Conservation (phyloP, 495 filamentous ascomycete species). For the Penicillium taxi region DNA sequence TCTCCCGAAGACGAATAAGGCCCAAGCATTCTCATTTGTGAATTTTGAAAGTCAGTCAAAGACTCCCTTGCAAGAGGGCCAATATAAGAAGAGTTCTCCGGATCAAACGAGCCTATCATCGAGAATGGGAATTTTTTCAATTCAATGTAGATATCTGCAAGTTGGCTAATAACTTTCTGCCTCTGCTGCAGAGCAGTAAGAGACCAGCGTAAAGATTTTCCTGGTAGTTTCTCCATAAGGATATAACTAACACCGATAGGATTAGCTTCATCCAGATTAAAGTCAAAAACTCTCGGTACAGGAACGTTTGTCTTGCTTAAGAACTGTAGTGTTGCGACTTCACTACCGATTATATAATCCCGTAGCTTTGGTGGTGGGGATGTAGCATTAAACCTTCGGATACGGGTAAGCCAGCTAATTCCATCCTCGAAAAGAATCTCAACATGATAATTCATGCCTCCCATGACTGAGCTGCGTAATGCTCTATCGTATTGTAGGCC, state of each 20-base stretch:
- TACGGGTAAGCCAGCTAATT: slow-evolving; percentile 18
- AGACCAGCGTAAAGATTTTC: slow-evolving; percentile 27
- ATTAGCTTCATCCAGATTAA: slow-evolving; percentile 20
- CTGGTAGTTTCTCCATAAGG: slow-evolving; percentile 37
- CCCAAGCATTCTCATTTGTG: slow-evolving; percentile 10
- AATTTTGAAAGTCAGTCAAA: slow-evolving; percentile 16
- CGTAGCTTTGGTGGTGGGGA: slow-evolving; percentile 23
- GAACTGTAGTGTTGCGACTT: slow-evolving; percentile 27
- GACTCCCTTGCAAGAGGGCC: slow-evolving; percentile 28
- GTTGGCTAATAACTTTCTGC: slow-evolving; percentile 27
- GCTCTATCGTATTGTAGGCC: slow-evolving; percentile 21
- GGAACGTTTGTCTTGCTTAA: slow-evolving; percentile 24
- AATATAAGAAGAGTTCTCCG: slow-evolving; percentile 14
- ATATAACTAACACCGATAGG: slow-evolving; percentile 32
- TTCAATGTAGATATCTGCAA: slow-evolving; percentile 36
- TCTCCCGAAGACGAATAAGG: slow-evolving; percentile 18
- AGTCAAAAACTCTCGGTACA: slow-evolving; percentile 23
- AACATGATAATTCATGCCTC: slow-evolving; percentile 30
- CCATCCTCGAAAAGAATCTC: slow-evolving; percentile 24
- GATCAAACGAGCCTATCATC: slow-evolving; percentile 20
- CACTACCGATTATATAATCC: slow-evolving; percentile 26
- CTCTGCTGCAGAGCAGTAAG: slow-evolving; percentile 17
- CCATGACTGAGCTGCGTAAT: slow-evolving; percentile 26
- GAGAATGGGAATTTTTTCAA: slow-evolving; percentile 26
- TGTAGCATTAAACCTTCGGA: slow-evolving; percentile 23